phyloP scores from a whole-genome alignment of 2,329 filamentous ascomycete genomes.

The Paraphaeosphaeria minitans region DNA sequence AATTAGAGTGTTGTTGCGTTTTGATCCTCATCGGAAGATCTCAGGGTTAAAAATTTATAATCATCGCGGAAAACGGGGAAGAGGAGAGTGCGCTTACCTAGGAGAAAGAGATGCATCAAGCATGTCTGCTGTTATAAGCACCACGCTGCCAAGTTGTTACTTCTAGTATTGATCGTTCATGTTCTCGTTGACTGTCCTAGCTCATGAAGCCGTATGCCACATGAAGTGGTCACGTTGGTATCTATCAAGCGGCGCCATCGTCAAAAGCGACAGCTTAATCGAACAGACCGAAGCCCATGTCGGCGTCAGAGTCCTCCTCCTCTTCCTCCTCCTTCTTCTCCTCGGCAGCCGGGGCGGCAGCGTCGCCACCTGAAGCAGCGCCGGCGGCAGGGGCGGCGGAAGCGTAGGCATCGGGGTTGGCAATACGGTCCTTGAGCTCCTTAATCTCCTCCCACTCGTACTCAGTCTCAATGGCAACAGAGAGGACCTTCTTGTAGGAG shows the following conservation, averaged over 20 bases:
- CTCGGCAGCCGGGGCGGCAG: slow-evolving; percentile 34
- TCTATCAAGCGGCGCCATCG: slow-evolving; percentile 27
- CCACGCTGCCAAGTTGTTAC: slow-evolving; percentile 24
- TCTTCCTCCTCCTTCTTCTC: slow-evolving; percentile 57
- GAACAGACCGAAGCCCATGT: slow-evolving; percentile 62
- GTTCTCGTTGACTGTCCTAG: slow-evolving; percentile 40
- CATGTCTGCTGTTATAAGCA: slow-evolving; percentile 26
- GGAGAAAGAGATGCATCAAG: slow-evolving; percentile 9
- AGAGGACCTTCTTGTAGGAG: slow-evolving; percentile 94
- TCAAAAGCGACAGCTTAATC: slow-evolving; percentile 49
- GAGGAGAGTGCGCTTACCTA: slow-evolving; percentile 44
- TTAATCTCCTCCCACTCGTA: slow-evolving; percentile 95
- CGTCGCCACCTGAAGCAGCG: slow-evolving; percentile 57
- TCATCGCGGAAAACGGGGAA: slow-evolving; percentile 53
- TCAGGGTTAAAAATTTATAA: slow-evolving; percentile 72
- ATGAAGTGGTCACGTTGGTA: slow-evolving; percentile 24
- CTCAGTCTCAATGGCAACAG: slow-evolving; percentile 88
- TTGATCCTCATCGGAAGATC: slow-evolving; percentile 61
- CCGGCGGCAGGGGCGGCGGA: slow-evolving; percentile 71
- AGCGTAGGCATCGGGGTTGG: slow-evolving; percentile 97
- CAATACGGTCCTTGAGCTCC: slow-evolving; percentile 98
- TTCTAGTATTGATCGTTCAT: slow-evolving; percentile 38
- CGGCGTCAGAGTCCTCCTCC: slow-evolving; percentile 61
- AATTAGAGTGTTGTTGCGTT: slow-evolving; percentile 72
- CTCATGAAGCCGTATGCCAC: slow-evolving; percentile 35